Percentiles rank a stretch among this genome's conserved stretches.
These are phyloP conservation scores for Metschnikowia drakensbergensis DNA, from an alignment of 805 yeast genomes.

Conservation along the genomic window DNA sequence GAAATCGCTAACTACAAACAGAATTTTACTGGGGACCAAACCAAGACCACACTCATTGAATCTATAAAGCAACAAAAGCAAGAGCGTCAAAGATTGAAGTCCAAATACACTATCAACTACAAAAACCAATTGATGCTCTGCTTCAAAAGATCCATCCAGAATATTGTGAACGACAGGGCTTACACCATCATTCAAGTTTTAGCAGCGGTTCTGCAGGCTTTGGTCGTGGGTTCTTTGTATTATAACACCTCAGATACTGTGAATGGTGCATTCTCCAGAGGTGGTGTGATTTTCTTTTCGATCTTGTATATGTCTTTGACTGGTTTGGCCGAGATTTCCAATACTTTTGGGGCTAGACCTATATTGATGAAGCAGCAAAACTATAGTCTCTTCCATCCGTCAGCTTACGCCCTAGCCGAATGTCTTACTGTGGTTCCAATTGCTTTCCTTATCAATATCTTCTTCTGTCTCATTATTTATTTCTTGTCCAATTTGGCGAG, in stretches of 20 bases:
- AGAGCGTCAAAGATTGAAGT: conserved; percentile 32
- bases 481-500: conserved; percentile 53
- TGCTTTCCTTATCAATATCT: conserved; percentile 41
- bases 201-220: conserved; percentile 54
- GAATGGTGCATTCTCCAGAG: conserved; percentile 57
- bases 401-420: conserved; percentile 26
- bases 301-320: conserved; percentile 50
- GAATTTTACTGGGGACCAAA: conserved; percentile 6
- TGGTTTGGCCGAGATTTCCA: conserved; percentile 45
- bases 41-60: conserved; percentile 26
- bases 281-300: conserved; percentile 60
- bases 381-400: conserved; percentile 28
- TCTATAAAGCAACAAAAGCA: conserved; percentile 38
- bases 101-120: conserved; percentile 44
- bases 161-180: conserved; percentile 54
- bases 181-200: conserved; percentile 42
- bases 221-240: conserved; percentile 61
- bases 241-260: conserved; percentile 50
- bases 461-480: conserved; percentile 48
- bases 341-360: conserved; percentile 23
- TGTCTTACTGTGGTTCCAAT: conserved; percentile 23
- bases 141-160: conserved; percentile 50
- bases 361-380: conserved; percentile 29
- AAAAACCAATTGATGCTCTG: conserved; percentile 48
- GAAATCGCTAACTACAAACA: conserved; percentile 20